Base-by-base conservation (phyloP, 1,139 yeast genomes). In the Ogataea hybrid region DNA sequence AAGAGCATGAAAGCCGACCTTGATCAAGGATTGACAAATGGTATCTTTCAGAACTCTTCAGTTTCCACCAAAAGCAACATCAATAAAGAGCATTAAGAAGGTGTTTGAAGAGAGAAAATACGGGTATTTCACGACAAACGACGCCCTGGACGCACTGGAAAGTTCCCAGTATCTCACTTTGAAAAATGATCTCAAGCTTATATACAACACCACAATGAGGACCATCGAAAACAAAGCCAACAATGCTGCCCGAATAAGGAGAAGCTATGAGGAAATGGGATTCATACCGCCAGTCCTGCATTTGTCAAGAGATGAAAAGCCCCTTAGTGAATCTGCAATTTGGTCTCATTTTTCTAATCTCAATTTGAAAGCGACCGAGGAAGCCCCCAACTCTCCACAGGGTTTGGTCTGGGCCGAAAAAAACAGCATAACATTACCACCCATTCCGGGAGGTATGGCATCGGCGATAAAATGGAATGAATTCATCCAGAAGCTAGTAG, bases 391-490 rank as follows among this genome's bases (percentile, higher is more conserved):
- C 15, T 3, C 16, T 12, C 6, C 4, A 28, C 14, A 16, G 7
- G 3, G 15, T 34, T n/a, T 5, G 11, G 16, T 27, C 41, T 22
- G 28, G 32, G 9, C 20, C 23, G 10, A 34, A 25, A 15, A 14
- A 25, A 6, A 11, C 35, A 8, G 9, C 11, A 9, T 14, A 11
- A 15, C n/a, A 5, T 11, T 14, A 2, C 21, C 41, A 14, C 21
- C 37, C 8, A 11, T 39, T 3, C 41, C 39, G 2, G 9, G 10
- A 2, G 18, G 20, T 6, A 12, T 14, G 10, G 41, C 25, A 8
- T 27, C 36, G 9, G 27, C 29, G 6, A 25, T 20, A 3, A 16
- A n/a, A 11, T 18, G 43, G 34, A 46, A 49, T 37, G n/a, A 9
- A 1, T 45, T 33, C 28, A 25, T 46, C 6, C 22, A 12, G 10